phyloP scores from a whole-genome alignment of 331 rosid species.

The Prunus yedoensis region DNA sequence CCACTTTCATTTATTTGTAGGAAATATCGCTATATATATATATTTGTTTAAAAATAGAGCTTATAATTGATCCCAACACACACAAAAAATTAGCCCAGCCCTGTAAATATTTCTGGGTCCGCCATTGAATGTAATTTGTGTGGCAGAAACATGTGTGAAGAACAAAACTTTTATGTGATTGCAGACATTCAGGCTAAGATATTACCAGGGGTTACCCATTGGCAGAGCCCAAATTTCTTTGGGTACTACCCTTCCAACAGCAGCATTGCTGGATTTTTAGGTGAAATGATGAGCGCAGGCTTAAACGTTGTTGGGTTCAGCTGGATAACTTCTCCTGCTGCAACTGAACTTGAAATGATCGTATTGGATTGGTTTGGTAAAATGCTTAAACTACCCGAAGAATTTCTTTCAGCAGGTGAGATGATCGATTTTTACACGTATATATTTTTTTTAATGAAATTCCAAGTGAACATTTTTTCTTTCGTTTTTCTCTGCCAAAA shows the following conservation, averaged over 20 bases:
- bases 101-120: no score
- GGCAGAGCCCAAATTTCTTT: slow-evolving; percentile 97
- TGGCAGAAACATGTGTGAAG: slow-evolving; percentile 32
- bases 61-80: no score
- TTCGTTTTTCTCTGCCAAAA: not conserved
- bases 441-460: slow-evolving; percentile 6
- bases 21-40: no score
- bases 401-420: slow-evolving; percentile 72
- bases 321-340: slow-evolving; percentile 97
- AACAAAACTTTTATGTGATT: slow-evolving; percentile 15
- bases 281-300: slow-evolving; percentile 98
- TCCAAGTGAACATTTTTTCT: not conserved
- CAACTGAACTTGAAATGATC: slow-evolving; percentile 90
- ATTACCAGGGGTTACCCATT: slow-evolving; percentile 95
- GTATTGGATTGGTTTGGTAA: slow-evolving; percentile 95
- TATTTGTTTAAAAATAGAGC: no score
- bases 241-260: slow-evolving; percentile 94
- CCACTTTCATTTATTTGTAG: no score
- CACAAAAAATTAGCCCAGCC: no score
- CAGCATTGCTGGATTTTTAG: slow-evolving; percentile 90
- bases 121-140: not conserved
- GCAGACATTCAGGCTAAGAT: slow-evolving; percentile 83
- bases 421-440: not conserved
- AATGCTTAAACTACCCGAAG: slow-evolving; percentile 55
- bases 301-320: slow-evolving; percentile 89